Conservation (phyloP, 495 filamentous ascomycete genomes). For the Penicillium taxi region DNA sequence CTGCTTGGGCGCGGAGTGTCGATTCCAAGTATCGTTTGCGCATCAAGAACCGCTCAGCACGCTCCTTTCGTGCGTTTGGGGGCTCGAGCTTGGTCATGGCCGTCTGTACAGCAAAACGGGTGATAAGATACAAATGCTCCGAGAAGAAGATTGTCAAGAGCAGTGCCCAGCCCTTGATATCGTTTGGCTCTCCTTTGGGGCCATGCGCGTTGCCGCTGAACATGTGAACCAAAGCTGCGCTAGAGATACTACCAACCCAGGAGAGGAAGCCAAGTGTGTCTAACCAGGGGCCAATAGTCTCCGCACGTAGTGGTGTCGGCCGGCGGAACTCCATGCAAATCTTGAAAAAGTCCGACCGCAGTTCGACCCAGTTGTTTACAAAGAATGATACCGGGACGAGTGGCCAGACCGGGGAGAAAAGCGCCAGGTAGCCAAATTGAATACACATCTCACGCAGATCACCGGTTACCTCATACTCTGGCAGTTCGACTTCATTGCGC, state of each 20-base stretch:
- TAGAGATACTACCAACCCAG: slow-evolving; percentile 85
- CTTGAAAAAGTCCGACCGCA: slow-evolving; percentile 88
- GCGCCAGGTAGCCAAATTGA: slow-evolving; percentile 87
- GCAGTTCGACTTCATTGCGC: slow-evolving; percentile 77
- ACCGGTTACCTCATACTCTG: slow-evolving; percentile 75
- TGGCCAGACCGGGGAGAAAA: slow-evolving; percentile 92
- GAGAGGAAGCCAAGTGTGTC: slow-evolving; percentile 77
- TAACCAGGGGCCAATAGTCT: slow-evolving; percentile 94
- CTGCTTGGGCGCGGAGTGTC: slow-evolving; percentile 23
- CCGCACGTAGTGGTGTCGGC: slow-evolving; percentile 77
- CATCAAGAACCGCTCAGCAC: slow-evolving; percentile 62
- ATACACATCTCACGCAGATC: slow-evolving; percentile 95
- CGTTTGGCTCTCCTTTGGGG: slow-evolving; percentile 46
- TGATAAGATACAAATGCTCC: slow-evolving; percentile 76
- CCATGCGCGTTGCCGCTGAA: slow-evolving; percentile 60
- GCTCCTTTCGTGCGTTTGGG: slow-evolving; percentile 74
- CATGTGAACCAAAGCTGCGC: slow-evolving; percentile 77
- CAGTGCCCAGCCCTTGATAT: slow-evolving; percentile 72
- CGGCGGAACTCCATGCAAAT: slow-evolving; percentile 86
- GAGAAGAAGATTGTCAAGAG: slow-evolving; percentile 77
- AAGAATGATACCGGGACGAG: slow-evolving; percentile 82
- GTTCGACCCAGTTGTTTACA: slow-evolving; percentile 93
- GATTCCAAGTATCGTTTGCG: slow-evolving; percentile 62
- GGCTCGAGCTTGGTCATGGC: slow-evolving; percentile 75
- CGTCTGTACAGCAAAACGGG: slow-evolving; percentile 59